Evolutionary conservation across 352 stramenopile species (phyloP), one percentile per base, ranked within the genome.

Genomic region (Globisporangium cylindrosporum): DNA sequence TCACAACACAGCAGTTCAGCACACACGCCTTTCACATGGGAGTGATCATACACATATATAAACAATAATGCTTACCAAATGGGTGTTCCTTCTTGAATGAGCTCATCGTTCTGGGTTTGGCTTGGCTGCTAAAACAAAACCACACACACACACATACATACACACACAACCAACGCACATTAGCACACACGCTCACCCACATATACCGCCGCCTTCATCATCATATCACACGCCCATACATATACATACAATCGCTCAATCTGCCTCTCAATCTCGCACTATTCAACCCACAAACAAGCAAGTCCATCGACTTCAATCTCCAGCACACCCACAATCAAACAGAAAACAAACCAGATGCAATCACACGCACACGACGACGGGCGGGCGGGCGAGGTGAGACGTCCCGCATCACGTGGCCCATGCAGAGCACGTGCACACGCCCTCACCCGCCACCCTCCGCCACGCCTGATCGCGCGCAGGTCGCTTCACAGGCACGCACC

Each of bases 61-160:
- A n/a, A n/a, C 27, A 60, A 4, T 4, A 29, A 27, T 8, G 20
- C 29, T 60, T 75, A 95, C 88, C 88, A 38, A 94, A 95, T 56
- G 87, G 84, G 70, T 96, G 88, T 72, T 96, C 88, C 81, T 96
- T 96, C 87, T 95, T 96, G 69, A 96, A 96, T 62, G 88, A 96
- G 79, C 87, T 96, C 88, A 95, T 94, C 10, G 43, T 51, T 51
- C 43, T 51, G 10, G 18, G 55, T 75, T 64, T 66, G 25, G n/a
- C 58, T 24, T 22, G n/a, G 41, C 58, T 38, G 12, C 10, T 22
- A 7, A 25, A 27, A 60, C 29, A 41, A 62, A 43, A 62, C 20
- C 8, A 53, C 24, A n/a, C 25, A 34, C 38, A 53, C 29, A 32
- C 29, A 32, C n/a, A n/a, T n/a, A n/a, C n/a, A n/a, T n/a, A n/a